These are phyloP conservation scores for Sextonia rubra DNA, from an alignment of 164 flowering plant genomes.

Conservation along the genomic window DNA sequence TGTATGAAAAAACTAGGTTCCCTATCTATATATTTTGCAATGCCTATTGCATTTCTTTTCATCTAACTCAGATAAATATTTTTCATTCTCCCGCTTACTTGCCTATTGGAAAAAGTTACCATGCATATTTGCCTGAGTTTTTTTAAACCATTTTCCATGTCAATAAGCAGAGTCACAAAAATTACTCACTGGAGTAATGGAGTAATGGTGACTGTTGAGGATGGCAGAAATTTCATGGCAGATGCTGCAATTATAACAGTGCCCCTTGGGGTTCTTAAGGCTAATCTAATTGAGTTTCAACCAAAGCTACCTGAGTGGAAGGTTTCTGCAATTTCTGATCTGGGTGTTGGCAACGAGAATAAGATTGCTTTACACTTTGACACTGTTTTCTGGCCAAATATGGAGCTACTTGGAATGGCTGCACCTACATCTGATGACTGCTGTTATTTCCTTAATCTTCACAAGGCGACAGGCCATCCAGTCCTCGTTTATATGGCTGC, in stretches of 20 bases:
- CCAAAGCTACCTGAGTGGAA: slow-evolving; percentile 86
- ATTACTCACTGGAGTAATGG: slow-evolving; percentile 43
- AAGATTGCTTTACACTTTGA: slow-evolving; percentile 78
- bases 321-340: slow-evolving; percentile 64
- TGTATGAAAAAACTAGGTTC: slow-evolving; percentile 4
- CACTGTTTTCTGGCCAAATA: slow-evolving; percentile 83
- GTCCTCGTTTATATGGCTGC: slow-evolving; percentile 94
- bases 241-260: slow-evolving; percentile 86
- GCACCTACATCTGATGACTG: slow-evolving; percentile 76
- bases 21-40: not conserved
- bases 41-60: not conserved
- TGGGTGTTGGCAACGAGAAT: slow-evolving; percentile 86
- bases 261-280: slow-evolving; percentile 81
- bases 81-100: too few relatives aligned
- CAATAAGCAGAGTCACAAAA: slow-evolving; percentile 52
- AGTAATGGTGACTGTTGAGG: slow-evolving; percentile 59
- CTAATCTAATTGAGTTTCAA: slow-evolving; percentile 69
- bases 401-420: slow-evolving; percentile 71
- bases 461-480: slow-evolving; percentile 89
- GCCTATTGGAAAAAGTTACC: not conserved
- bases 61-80: too few relatives aligned
- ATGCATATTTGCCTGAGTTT: not conserved
- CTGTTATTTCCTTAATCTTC: slow-evolving; percentile 92
- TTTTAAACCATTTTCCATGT: not conserved
- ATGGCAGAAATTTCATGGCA: slow-evolving; percentile 57